Base-by-base conservation (phyloP, 2,329 filamentous ascomycete genomes). In the Blastomyces silverae region DNA sequence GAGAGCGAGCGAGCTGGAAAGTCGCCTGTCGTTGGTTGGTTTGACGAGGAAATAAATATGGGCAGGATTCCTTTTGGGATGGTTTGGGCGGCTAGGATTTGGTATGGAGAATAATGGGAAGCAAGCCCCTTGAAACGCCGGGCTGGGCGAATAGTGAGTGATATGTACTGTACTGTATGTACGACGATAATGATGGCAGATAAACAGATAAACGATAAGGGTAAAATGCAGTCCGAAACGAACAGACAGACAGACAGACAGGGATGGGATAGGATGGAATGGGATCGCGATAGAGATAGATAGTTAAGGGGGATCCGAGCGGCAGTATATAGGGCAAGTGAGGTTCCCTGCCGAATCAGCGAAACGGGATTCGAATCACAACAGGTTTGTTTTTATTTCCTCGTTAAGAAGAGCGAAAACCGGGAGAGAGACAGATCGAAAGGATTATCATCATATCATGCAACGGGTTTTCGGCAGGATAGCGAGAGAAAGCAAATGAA, bases 401-500 rank as follows among this genome's bases (percentile, higher is more conserved):
- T 37, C 34, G 8, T 37, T 37, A 37, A 37, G 1, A n/a, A n/a
- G n/a, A n/a, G n/a, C 34, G 34, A 11, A 34, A 37, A 37, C 34
- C 34, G 34, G 34, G 7, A 11, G 34, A 37, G 7, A 11, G 34
- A 37, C 34, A 37, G 34, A 37, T 11, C 34, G 34, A 37, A 37
- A 11, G 34, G 34, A 10, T 10, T 10, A 37, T 37, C 10, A 11
- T 37, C 34, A 53, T 28, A 28, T 25, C 11, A 37, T 56, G 11
- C 28, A 56, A 2, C 20, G 3, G 22, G 25, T 15, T 42, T 62
- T 25, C 7, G 48, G 34, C 25, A 55, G 34, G 42, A 1, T 1
- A 55, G 20, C n/a, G 20, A 55, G 48, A 42, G 17, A 52, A 34
- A 48, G 53, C 48, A 46, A 48, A 42, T 39, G 37, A 58, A n/a